These are phyloP conservation scores for Sphaerulina populicola DNA, from an alignment of 2,329 filamentous ascomycete genomes.

Conservation along the genomic window DNA sequence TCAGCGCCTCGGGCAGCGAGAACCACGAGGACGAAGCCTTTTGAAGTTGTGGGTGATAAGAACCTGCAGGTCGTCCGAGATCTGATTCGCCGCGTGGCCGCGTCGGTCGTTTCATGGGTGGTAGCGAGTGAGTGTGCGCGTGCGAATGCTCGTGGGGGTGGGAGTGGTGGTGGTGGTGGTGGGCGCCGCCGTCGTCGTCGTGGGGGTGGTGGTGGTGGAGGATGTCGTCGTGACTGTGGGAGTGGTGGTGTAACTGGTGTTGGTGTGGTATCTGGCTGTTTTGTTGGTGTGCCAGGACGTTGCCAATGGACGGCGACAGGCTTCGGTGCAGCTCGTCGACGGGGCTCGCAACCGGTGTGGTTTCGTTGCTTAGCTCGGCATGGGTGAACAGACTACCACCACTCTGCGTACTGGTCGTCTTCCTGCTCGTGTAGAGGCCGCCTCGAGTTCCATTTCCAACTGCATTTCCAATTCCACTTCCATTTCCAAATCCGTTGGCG, in stretches of 20 bases:
- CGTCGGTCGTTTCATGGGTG: slow-evolving; percentile 28
- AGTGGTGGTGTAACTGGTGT: not conserved
- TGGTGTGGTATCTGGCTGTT: slow-evolving; percentile 14
- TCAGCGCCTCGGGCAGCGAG: slow-evolving; percentile 42
- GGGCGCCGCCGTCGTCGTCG: not conserved
- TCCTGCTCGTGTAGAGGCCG: not conserved
- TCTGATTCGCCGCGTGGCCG: slow-evolving; percentile 41
- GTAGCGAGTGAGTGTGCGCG: slow-evolving; percentile 15
- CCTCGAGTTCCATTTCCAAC: not conserved
- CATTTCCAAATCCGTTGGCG: slow-evolving; percentile 2
- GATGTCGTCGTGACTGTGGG: slow-evolving; percentile 5
- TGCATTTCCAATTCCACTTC: not conserved
- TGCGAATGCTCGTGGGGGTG: slow-evolving; percentile 25
- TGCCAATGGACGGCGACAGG: slow-evolving; percentile 5
- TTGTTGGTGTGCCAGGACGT: slow-evolving; percentile 20
- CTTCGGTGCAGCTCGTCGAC: slow-evolving; percentile 4
- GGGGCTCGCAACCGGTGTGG: slow-evolving; percentile 25
- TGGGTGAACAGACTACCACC: slow-evolving; percentile 23
- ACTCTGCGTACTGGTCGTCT: slow-evolving; percentile 21
- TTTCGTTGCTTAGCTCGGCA: slow-evolving; percentile 28
- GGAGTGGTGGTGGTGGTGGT: slow-evolving; percentile 10
- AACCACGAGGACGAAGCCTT: slow-evolving; percentile 25
- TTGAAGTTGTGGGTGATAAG: slow-evolving; percentile 18
- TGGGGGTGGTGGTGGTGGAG: slow-evolving; percentile 10
- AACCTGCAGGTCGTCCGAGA: slow-evolving; percentile 33